phyloP scores from a whole-genome alignment of 2,329 filamentous ascomycete species.

The Fusarium sp. region DNA sequence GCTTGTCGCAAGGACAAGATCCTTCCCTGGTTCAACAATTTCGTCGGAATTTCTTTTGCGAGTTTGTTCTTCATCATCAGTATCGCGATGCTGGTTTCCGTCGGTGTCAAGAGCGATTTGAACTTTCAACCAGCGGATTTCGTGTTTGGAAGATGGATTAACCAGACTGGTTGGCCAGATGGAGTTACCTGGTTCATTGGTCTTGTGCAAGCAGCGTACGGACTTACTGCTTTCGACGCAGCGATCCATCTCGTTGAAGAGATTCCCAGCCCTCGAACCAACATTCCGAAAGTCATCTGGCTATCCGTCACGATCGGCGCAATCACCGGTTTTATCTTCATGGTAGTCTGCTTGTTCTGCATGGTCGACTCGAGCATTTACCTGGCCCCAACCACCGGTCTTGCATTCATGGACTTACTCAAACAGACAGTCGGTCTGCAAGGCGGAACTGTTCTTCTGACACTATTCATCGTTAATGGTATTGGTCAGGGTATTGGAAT shows the following conservation, averaged over 20 bases:
- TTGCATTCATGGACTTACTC: slow-evolving; percentile 64
- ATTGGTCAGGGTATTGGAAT: slow-evolving; percentile 65
- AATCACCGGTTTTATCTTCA: slow-evolving; percentile 63
- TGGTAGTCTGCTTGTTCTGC: slow-evolving; percentile 64
- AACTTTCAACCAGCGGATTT: slow-evolving; percentile 62
- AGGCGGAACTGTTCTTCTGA: slow-evolving; percentile 59
- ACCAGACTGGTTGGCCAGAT: slow-evolving; percentile 62
- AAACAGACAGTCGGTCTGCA: slow-evolving; percentile 50
- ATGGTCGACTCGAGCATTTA: slow-evolving; percentile 60
- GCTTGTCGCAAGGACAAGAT: slow-evolving; percentile 59
- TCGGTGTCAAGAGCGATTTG: slow-evolving; percentile 59
- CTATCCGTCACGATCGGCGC: slow-evolving; percentile 63
- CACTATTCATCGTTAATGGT: slow-evolving; percentile 67
- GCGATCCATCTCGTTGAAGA: slow-evolving; percentile 71
- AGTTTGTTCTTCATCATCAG: slow-evolving; percentile 64
- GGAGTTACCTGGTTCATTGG: slow-evolving; percentile 70
- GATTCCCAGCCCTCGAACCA: slow-evolving; percentile 63
- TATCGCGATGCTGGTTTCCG: slow-evolving; percentile 63
- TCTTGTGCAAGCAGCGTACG: slow-evolving; percentile 68
- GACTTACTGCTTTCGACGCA: slow-evolving; percentile 64
- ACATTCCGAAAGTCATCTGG: slow-evolving; percentile 64
- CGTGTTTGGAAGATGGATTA: slow-evolving; percentile 63
- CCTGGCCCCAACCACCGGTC: slow-evolving; percentile 53
- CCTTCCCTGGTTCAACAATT: slow-evolving; percentile 65
- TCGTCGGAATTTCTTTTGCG: slow-evolving; percentile 65